Evolutionary conservation across 768 basidiomycete genomes (phyloP).

Genomic region (Hemileccinum rubropunctum): DNA sequence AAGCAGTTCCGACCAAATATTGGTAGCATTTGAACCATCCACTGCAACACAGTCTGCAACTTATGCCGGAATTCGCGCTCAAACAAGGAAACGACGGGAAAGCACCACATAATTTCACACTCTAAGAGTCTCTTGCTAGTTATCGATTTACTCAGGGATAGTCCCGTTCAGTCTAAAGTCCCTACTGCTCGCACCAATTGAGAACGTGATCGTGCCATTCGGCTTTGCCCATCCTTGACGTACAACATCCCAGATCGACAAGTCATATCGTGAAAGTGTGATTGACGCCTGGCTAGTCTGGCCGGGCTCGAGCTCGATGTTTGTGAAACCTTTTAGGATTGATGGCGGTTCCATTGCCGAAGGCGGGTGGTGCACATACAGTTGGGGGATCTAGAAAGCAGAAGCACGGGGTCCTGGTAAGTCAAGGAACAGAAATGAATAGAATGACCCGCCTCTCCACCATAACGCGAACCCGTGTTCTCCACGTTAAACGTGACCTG

Average conservation of each 20-base stretch:
- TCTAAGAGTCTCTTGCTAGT: too few relatives aligned
- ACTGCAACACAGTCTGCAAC: too few relatives aligned
- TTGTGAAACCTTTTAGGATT: conserved; percentile 66
- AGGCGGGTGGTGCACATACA: conserved; percentile 68
- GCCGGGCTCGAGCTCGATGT: conserved; percentile 50
- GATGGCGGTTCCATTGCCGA: conserved; percentile 69
- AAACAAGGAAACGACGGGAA: too few relatives aligned
- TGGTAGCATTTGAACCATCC: too few relatives aligned
- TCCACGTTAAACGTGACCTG: conserved; percentile 59
- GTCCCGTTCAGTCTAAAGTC: conserved; percentile 50
- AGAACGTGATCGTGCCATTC: conserved; percentile 56
- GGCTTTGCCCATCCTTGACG: conserved; percentile 77
- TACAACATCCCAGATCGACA: conserved; percentile 74
- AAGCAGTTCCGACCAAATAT: too few relatives aligned
- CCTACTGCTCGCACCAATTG: conserved; percentile 70
- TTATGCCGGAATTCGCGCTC: too few relatives aligned
- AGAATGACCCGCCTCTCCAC: conserved; percentile 54
- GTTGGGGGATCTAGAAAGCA: conserved; percentile 57
- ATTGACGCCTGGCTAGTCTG: conserved; percentile 48
- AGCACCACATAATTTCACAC: too few relatives aligned
- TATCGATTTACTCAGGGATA: conserved; percentile 6
- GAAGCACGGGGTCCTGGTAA: not conserved
- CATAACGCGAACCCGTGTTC: conserved; percentile 61
- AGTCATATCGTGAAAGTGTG: conserved; percentile 62
- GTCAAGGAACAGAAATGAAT: too few relatives aligned